Evolutionary conservation across 164 flowering plant species (phyloP).

Genomic region (Houttuynia cordata): DNA sequence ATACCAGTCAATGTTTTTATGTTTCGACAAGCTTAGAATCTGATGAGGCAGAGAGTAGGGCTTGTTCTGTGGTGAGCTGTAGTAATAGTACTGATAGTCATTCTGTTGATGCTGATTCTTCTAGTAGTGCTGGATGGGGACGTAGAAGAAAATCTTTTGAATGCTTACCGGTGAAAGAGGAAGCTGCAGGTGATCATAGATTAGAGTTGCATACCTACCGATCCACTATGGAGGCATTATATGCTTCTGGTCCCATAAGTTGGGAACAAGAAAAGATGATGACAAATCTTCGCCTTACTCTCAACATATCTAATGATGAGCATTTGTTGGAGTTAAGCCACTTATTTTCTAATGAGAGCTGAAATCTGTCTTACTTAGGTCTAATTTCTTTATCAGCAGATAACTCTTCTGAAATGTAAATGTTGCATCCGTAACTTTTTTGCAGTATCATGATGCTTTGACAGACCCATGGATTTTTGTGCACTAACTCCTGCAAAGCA

Average conservation of each 20-base stretch:
- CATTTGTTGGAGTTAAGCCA: conserved; percentile 74
- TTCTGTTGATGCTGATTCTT: conserved; percentile 54
- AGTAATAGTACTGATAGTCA: conserved; percentile 26
- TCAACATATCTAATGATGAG: conserved; percentile 86
- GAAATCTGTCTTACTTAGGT: conserved; percentile 22
- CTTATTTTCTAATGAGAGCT: conserved; percentile 42
- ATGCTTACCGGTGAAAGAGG: conserved; percentile 32
- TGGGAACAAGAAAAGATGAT: conserved; percentile 89
- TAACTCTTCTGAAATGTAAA: conserved; percentile 1
- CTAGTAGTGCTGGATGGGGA: conserved; percentile 14
- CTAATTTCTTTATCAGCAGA: conserved; percentile 4
- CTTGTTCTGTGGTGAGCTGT: conserved; percentile 81
- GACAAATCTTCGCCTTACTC: conserved; percentile 76
- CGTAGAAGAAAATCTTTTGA: conserved; percentile 24
- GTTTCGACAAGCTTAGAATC: conserved; percentile 23
- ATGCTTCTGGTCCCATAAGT: conserved; percentile 84
- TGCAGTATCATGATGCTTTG: conserved; percentile 15
- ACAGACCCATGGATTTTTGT: conserved; percentile 11
- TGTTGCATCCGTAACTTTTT: conserved; percentile 15
- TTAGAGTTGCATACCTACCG: conserved; percentile 86
- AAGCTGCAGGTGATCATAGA: conserved; percentile 39
- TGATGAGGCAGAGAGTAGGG: conserved; percentile 32
- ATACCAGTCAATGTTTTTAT: conserved; percentile 21
- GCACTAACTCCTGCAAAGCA: conserved; percentile 18
- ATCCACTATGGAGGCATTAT: conserved; percentile 67